Conservation (phyloP, 2,329 filamentous ascomycete genomes). For the Diplodia scrobiculata region DNA sequence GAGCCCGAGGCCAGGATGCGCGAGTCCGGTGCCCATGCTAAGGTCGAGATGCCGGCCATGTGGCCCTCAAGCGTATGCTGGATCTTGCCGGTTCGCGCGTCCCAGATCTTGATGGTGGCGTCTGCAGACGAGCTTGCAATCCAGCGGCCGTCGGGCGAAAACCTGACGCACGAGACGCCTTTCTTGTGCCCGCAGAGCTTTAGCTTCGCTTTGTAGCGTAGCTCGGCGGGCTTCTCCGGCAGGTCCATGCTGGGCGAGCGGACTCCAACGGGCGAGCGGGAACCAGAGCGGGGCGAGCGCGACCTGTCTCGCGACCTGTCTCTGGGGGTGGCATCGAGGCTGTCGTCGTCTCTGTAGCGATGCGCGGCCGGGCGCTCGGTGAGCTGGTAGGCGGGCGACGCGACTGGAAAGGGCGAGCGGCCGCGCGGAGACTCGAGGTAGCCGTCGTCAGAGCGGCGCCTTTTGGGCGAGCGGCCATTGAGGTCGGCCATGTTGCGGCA, state of each 20-base stretch:
- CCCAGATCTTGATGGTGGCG: constrained; percentile 88
- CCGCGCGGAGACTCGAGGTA: constrained; percentile 37
- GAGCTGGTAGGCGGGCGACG: constrained; percentile 38
- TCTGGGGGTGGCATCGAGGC: constrained; percentile 27
- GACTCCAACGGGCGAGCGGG: constrained; percentile 32
- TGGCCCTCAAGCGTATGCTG: constrained; percentile 91
- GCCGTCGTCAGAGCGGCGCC: constrained; percentile 37
- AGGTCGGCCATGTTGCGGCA: constrained; percentile 17
- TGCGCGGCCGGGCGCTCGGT: constrained; percentile 43
- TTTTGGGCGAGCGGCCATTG: constrained; percentile 37
- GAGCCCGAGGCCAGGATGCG: constrained; percentile 85
- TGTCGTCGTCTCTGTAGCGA: constrained; percentile 36
- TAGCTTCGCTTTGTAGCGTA: constrained; percentile 70
- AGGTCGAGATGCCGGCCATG: constrained; percentile 84
- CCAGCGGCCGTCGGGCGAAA: constrained; percentile 86
- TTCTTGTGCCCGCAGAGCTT: constrained; percentile 75
- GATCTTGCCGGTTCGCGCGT: constrained; percentile 72
- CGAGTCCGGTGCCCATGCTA: constrained; percentile 93
- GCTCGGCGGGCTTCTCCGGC: constrained; percentile 52
- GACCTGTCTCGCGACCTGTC: constrained; percentile 6
- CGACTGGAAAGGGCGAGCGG: constrained; percentile 38
- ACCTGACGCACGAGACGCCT: constrained; percentile 80
- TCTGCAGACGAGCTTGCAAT: constrained; percentile 91
- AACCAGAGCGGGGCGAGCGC: constrained; percentile 29
- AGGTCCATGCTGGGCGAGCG: constrained; percentile 29